phyloP scores from a whole-genome alignment of 129 eudicot genomes.

The Mikania micrantha region DNA sequence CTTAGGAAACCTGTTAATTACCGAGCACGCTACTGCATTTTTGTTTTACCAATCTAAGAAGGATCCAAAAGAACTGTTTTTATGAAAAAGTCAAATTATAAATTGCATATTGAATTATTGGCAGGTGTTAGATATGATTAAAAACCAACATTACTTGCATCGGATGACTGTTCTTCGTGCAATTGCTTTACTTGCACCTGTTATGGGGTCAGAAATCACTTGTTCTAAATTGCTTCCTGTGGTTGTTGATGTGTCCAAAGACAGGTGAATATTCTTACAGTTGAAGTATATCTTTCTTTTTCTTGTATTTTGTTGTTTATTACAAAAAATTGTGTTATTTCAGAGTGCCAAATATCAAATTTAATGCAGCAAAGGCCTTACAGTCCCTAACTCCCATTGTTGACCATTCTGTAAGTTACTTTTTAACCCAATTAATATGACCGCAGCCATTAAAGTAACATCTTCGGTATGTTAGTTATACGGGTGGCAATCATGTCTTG shows the following conservation, averaged over 20 bases:
- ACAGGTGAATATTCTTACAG: slow-evolving; percentile 52
- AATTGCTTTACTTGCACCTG: slow-evolving; percentile 85
- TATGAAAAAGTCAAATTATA: background rate
- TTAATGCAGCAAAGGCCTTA: slow-evolving; percentile 86
- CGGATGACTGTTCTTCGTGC: slow-evolving; percentile 85
- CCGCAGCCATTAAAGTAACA: background rate
- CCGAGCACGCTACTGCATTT: background rate
- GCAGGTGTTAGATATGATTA: slow-evolving; percentile 84
- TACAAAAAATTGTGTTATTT: slow-evolving; percentile 3
- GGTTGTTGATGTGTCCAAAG: slow-evolving; percentile 57
- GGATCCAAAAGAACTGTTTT: background rate
- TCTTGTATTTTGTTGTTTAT: background rate
- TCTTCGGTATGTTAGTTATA: background rate
- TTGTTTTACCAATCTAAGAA: background rate
- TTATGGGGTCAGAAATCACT: slow-evolving; percentile 89
- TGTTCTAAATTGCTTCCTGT: slow-evolving; percentile 90
- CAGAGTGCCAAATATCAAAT: slow-evolving; percentile 92
- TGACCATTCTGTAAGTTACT: slow-evolving; percentile 62
- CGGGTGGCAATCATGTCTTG: too few species aligned
- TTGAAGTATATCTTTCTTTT: background rate
- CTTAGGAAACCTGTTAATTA: background rate
- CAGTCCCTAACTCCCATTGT: slow-evolving; percentile 77
- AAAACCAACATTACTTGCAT: slow-evolving; percentile 63
- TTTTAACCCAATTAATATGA: background rate
- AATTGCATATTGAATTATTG: slow-evolving; percentile 8